Conservation (phyloP, 371 early-diverging fungal genomes). For the Mucor saturninus region DNA sequence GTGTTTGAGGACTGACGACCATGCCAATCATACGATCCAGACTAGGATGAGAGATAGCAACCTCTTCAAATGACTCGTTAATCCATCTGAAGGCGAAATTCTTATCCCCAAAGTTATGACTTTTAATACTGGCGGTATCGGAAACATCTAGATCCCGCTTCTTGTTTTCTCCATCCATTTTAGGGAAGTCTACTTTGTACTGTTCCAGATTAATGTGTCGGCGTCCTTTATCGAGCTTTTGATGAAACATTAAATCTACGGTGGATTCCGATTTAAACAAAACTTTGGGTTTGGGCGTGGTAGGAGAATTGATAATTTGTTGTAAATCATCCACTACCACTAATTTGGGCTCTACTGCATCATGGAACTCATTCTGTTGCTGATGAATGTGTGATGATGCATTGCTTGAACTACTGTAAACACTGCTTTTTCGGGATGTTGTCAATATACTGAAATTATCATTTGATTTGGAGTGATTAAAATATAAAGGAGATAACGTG, state of each 20-base stretch:
- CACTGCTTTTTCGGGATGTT: slow-evolving; percentile 20
- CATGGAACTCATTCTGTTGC: slow-evolving; percentile 27
- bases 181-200: slow-evolving; percentile 22
- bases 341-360: slow-evolving; percentile 42
- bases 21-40: slow-evolving; percentile 58
- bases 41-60: slow-evolving; percentile 54
- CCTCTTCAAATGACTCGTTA: slow-evolving; percentile 57
- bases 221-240: slow-evolving; percentile 29
- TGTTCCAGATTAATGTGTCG: slow-evolving; percentile 15
- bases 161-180: slow-evolving; percentile 23
- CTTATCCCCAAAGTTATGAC: slow-evolving; percentile 56
- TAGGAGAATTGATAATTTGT: slow-evolving; percentile 7
- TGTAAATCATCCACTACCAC: slow-evolving; percentile 28
- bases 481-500: slow-evolving; percentile 21
- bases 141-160: slow-evolving; percentile 17
- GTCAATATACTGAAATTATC: slow-evolving; percentile 15
- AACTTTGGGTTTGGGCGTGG: slow-evolving; percentile 12
- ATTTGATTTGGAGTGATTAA: slow-evolving; percentile 23
- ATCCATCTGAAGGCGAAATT: slow-evolving; percentile 57
- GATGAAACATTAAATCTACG: slow-evolving; percentile 36
- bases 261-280: slow-evolving; percentile 34
- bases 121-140: slow-evolving; percentile 43
- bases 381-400: slow-evolving; percentile 5
- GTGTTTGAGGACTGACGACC: slow-evolving; percentile 56
- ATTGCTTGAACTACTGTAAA: slow-evolving; percentile 17